Evolutionary conservation across 225 moss, liverwort and hornwort genomes (phyloP), one percentile per base, ranked within the genome.

Genomic region (Sphagnum contortum): DNA sequence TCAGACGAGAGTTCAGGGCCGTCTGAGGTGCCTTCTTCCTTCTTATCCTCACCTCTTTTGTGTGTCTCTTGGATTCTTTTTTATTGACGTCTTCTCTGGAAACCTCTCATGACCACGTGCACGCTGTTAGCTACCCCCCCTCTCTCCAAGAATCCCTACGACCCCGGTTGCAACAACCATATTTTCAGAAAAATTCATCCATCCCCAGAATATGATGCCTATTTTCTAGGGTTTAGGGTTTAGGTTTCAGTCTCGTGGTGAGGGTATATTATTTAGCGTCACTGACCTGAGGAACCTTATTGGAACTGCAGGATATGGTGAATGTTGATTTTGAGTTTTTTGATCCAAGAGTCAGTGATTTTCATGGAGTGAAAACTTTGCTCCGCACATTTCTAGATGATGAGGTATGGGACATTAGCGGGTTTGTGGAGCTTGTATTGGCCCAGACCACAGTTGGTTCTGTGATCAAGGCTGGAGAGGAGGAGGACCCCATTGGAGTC

Each of bases 261-360:
- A 8, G 11, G 46, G 7, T 29, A 5, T 47, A 61, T 44, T 10
- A 45, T 8, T 47, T 7, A 8, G 46, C 44, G 47, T 61, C 4
- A 9, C 48, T 68, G 1, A 49, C 5, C 7, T 70, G 12, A 49
- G n/a, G 3, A 44, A 46, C 5, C 5, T 44, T 44, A 10, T 44
- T 57, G 5, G 51, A 51, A 73, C 64, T 79, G 66, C 88, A 98
- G 92, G 90, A 90, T 55, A 57, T 86, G 49, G 87, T 98, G 64
- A 75, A 87, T 61, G 89, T 92, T 29, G 83, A 90, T 67, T 85
- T 98, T 11, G 90, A 93, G 54, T 93, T 90, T 69, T 98, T 90
- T 52, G 96, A 98, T 79, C 93, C 96, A 8, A 98, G 89, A 70
- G 83, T 85, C 48, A 78, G 68, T 48, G 96, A 93, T 75, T 98